Base-by-base conservation (phyloP, 768 basidiomycete species). In the Naganishia kalamii region DNA sequence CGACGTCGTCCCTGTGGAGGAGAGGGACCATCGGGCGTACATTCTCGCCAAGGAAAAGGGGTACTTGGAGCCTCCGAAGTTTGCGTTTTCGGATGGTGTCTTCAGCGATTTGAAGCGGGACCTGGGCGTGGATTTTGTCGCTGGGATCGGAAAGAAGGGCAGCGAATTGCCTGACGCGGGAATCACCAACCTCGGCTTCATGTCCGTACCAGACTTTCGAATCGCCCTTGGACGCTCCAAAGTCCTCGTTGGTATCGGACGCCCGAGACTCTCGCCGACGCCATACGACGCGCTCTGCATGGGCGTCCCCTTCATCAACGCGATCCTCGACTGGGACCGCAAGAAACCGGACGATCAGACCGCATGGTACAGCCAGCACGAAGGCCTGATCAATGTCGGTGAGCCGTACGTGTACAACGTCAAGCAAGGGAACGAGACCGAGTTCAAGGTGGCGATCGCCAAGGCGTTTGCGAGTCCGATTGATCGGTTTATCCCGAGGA, bases 261-360 rank as follows among this genome's bases (percentile, higher is more conserved):
- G 46, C 25, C 70, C 70, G 13, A 19, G 10, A 4, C 49, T 69
- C 25, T 67, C 66, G 7, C 70, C 70, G 12, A 65, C 52, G 57
- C 68, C 70, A 1, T 71, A 67, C 51, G 70, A 71, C 44, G 70
- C 64, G 10, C 48, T 71, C 3, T 71, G 70, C 59, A 51, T 72
- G 35, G 69, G 70, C 15, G 61, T 75, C 8, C 76, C 76, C 2
- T 77, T 77, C 65, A 70, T 77, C 65, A 75, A 75, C 62, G 72
- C 76, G 7, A 68, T 77, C 51, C 50, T 41, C 12, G 41, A 65
- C 4, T 73, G 71, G 70, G 68, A 73, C 62, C 15, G 44, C 2
- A 41, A 65, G 1, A 43, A 75, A 27, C 74, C 72, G 1, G 63
- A 72, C 12, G 69, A 77, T 54, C 59, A 71, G 32, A 40, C 66